Conservation (phyloP, 1,284 basidiomycete species). For the Hemileia vastatrix region DNA sequence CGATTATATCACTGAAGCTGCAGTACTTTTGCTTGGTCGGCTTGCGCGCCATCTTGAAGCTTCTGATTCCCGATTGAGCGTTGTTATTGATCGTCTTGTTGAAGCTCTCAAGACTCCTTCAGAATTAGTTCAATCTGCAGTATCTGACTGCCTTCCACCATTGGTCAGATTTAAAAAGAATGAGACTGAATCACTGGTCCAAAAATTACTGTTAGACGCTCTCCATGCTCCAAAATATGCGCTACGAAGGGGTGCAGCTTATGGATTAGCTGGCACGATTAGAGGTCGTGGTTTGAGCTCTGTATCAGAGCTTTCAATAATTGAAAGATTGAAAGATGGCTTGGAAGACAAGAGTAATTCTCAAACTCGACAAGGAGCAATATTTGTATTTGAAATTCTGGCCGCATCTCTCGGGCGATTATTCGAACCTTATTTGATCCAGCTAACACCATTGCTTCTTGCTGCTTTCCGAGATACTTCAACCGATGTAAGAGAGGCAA, state of each 20-base stretch:
- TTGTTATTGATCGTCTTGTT: slow-evolving; percentile 80
- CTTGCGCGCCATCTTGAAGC: slow-evolving; percentile 77
- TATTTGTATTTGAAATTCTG: slow-evolving; percentile 91
- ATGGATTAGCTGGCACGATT: slow-evolving; percentile 85
- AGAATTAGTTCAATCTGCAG: slow-evolving; percentile 92
- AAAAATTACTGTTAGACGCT: slow-evolving; percentile 65
- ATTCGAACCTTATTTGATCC: slow-evolving; percentile 89
- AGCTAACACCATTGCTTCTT: slow-evolving; percentile 73
- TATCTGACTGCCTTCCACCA: slow-evolving; percentile 78
- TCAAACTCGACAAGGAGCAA: slow-evolving; percentile 80
- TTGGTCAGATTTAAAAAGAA: slow-evolving; percentile 63
- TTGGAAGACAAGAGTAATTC: slow-evolving; percentile 81
- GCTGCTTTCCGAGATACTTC: slow-evolving; percentile 80
- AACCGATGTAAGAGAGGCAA: slow-evolving; percentile 85
- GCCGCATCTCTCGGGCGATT: slow-evolving; percentile 72
- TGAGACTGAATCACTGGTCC: slow-evolving; percentile 57
- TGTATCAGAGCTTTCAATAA: slow-evolving; percentile 73
- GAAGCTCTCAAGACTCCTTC: slow-evolving; percentile 88
- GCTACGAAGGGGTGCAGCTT: slow-evolving; percentile 82
- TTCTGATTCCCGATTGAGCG: slow-evolving; percentile 63
- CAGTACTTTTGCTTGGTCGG: slow-evolving; percentile 88
- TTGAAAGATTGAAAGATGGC: slow-evolving; percentile 63
- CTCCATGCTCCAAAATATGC: slow-evolving; percentile 77
- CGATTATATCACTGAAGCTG: slow-evolving; percentile 86
- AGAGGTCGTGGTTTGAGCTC: slow-evolving; percentile 77